Base-by-base conservation (phyloP, 2,329 filamentous ascomycete genomes). In the Calonectria crousiana region DNA sequence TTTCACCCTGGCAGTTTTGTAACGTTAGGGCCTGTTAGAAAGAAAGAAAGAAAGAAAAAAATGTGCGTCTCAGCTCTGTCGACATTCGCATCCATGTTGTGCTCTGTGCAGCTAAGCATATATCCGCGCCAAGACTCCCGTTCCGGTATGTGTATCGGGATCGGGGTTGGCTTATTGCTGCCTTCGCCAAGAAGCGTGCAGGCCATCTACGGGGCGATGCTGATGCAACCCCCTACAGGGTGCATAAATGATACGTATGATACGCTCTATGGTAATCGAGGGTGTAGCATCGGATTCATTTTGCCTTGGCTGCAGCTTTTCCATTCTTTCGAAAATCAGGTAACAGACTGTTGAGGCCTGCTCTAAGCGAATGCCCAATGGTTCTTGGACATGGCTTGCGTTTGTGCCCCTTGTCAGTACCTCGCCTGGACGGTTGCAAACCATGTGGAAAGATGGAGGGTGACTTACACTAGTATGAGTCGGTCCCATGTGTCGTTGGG, bases 391-490 rank as follows among this genome's bases (percentile, higher is more conserved):
- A 28, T 66, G 49, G 41, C 36, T 66, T 56, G 51, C 49, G 49
- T 32, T 30, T 72, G n/a, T 26, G 18, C n/a, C 34, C 41, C 41
- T 56, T 68, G 36, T 44, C 52, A 14, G 13, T 52, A 28, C 14
- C 65, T 41, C 36, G 23, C 56, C 34, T 41, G 23, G 36, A 4
- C 36, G 36, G 34, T 20, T 62, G 32, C 8, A 41, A 62, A 28
- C 38, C 23, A 38, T 16, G 56, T 58, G 67, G 58, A 28, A 38
- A 30, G 13, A 53, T 41, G 41, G 41, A 41, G n/a, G 44, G 20
- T 26, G 51, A 56, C 65, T 68, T 69, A 62, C 28, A 58, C 41
- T 47, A 36, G 11, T 52, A 51, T 60, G 49, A 49, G 9, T 67
- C 32, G 11, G 69, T 20, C 23, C n/a, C 34, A 26, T 41, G 51